Conservation (phyloP, 768 basidiomycete genomes). For the Tylopilus intermedius region DNA sequence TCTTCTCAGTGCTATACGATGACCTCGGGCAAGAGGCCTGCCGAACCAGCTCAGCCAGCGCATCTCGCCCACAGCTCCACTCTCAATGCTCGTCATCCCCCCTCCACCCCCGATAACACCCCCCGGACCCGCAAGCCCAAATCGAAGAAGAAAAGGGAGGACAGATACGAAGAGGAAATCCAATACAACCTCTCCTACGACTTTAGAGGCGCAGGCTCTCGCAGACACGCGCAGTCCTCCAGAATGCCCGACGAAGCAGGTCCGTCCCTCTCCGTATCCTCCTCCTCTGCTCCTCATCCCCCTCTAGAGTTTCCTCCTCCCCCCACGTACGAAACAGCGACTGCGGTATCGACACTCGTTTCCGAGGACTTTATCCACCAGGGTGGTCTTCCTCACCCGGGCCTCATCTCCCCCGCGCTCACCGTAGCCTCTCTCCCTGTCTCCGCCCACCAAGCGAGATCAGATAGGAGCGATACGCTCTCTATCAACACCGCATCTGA, state of each 20-base stretch:
- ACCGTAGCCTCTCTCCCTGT: constrained; percentile 25
- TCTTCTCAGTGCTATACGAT: constrained; percentile 34
- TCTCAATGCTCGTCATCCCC: constrained; percentile 49
- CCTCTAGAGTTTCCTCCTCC: constrained; percentile 65
- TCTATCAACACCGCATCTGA: constrained; percentile 18
- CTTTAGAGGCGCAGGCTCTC: constrained; percentile 30
- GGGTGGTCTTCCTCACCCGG: constrained; percentile 22
- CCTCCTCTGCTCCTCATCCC: constrained; percentile 15
- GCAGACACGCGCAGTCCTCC: constrained; percentile 23
- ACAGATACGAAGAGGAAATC: constrained; percentile 41
- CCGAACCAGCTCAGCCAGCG: constrained; percentile 32
- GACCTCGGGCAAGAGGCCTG: constrained; percentile 31
- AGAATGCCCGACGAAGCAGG: constrained; percentile 31
- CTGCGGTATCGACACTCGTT: constrained; percentile 39
- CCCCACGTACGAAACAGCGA: constrained; percentile 61
- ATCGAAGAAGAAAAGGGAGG: constrained; percentile 42
- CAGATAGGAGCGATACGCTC: constrained; percentile 24
- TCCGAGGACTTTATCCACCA: constrained; percentile 36
- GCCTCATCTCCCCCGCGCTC: constrained; percentile 21
- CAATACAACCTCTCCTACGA: constrained; percentile 29
- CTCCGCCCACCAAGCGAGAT: constrained; percentile 5
- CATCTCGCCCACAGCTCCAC: constrained; percentile 55
- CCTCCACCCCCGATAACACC: constrained; percentile 47
- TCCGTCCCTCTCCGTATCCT: constrained; percentile 12
- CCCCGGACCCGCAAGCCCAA: constrained; percentile 37